Conservation (phyloP, 805 yeast species). For the Dipodascopsis uninucleata region DNA sequence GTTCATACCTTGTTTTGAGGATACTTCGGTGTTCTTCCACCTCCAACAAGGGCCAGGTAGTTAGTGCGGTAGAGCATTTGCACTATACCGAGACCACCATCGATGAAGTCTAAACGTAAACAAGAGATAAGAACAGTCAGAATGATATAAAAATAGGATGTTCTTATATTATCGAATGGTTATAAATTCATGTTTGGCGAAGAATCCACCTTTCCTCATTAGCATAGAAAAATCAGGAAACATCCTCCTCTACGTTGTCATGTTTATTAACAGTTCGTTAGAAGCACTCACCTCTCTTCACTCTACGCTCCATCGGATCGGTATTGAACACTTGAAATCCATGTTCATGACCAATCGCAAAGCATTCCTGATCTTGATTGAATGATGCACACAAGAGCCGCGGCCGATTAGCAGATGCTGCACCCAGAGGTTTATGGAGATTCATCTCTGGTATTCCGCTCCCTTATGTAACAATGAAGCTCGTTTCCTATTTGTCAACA, state of each 20-base stretch:
- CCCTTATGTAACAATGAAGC: no score
- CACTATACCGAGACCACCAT: constrained; percentile 67
- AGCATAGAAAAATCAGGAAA: background rate
- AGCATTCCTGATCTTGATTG: constrained; percentile 89
- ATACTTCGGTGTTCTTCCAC: constrained; percentile 75
- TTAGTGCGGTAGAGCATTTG: constrained; percentile 88
- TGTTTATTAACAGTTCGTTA: background rate
- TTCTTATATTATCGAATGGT: background rate
- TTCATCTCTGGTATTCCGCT: no score
- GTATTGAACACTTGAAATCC: constrained; percentile 86
- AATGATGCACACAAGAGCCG: constrained; percentile 57
- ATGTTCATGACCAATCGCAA: constrained; percentile 72
- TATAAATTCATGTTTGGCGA: no score
- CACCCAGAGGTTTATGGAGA: constrained; percentile 23
- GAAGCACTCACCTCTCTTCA: constrained; percentile 45
- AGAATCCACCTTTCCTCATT: no score
- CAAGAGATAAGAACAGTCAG: background rate
- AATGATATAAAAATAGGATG: background rate
- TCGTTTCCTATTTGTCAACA: no score
- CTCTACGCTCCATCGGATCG: constrained; percentile 78
- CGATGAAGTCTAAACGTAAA: constrained; percentile 34
- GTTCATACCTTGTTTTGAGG: constrained; percentile 57
- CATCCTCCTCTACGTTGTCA: background rate
- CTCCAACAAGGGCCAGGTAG: constrained; percentile 85
- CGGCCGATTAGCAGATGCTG: constrained; percentile 15